These are phyloP conservation scores for Nitzschia sp. DNA, from an alignment of 108 stramenopile genomes.

Conservation along the genomic window DNA sequence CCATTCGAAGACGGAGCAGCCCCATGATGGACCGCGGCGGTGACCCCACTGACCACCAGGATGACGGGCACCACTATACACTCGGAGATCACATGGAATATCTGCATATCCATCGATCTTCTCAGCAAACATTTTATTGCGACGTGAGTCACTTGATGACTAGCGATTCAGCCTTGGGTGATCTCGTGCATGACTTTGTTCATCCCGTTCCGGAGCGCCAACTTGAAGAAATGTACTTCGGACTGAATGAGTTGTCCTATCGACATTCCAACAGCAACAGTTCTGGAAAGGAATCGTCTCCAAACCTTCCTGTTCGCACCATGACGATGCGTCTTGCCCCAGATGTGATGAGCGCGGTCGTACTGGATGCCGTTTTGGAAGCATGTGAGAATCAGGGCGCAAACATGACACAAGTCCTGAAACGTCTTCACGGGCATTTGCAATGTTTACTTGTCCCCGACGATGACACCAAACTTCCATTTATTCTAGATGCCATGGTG, in stretches of 20 bases:
- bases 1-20: background rate
- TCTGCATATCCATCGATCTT: background rate
- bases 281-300: background rate
- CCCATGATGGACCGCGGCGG: background rate
- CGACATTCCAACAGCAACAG: background rate
- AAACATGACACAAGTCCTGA: background rate
- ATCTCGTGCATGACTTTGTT: constrained; percentile 13
- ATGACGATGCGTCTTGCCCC: constrained; percentile 14
- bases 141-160: constrained; percentile 1
- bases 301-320: constrained; percentile 1
- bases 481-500: constrained; percentile 2
- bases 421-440: constrained; percentile 9
- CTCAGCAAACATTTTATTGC: background rate
- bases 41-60: background rate
- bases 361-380: constrained; percentile 4
- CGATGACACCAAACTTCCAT: background rate
- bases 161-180: background rate
- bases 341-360: constrained; percentile 3
- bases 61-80: background rate
- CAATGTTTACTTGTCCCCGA: constrained; percentile 7
- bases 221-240: background rate
- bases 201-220: background rate
- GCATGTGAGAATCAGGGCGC: constrained; percentile 4
- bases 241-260: background rate
- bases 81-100: constrained; percentile 22